These are phyloP conservation scores for Diatrype stigma DNA, from an alignment of 2,329 filamentous ascomycete species.

Conservation along the genomic window DNA sequence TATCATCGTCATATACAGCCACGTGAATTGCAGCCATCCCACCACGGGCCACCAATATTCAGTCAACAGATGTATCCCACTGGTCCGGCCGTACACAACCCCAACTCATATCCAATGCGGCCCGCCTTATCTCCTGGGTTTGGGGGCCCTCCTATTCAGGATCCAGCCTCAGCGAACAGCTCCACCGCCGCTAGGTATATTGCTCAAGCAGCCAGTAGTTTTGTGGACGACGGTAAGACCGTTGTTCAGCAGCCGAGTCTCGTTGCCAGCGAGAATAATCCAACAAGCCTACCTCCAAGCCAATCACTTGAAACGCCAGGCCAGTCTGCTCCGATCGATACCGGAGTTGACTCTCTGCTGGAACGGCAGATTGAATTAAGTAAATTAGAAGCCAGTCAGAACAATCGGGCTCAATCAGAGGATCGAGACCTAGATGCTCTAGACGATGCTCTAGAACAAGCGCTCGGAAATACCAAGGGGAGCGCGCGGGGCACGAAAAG, in stretches of 20 bases:
- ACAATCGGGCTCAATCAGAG: neutral
- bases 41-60: neutral
- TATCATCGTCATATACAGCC: neutral
- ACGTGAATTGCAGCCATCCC: neutral
- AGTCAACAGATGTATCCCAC: neutral
- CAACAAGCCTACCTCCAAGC: neutral
- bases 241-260: neutral
- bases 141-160: neutral
- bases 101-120: neutral
- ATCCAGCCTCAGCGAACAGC: neutral
- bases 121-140: neutral
- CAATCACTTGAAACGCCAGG: conserved; percentile 2
- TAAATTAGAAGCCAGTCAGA: conserved; percentile 2
- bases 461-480: neutral
- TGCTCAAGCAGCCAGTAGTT: neutral
- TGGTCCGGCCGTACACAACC: too few species aligned
- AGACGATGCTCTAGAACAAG: neutral
- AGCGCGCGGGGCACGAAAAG: too few species aligned
- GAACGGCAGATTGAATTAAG: conserved; percentile 19
- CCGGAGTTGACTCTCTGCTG: conserved; percentile 21
- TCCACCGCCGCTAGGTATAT: neutral
- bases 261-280: neutral
- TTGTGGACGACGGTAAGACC: neutral
- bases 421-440: neutral
- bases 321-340: conserved; percentile 10